phyloP scores from a whole-genome alignment of 2,329 filamentous ascomycete species.

The Paecilomyces sp. region DNA sequence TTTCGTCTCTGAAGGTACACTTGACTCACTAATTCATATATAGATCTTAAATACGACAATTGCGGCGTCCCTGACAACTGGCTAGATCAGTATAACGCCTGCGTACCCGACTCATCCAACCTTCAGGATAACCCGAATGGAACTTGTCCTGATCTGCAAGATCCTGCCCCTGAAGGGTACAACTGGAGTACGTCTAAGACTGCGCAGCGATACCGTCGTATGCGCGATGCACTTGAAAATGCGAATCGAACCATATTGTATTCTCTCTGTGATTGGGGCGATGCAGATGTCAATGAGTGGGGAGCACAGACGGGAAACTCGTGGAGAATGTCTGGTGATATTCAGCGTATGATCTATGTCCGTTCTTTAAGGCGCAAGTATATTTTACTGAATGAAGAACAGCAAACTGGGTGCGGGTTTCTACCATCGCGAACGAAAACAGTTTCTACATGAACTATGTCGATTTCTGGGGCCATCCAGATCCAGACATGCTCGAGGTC shows the following conservation, averaged over 20 bases:
- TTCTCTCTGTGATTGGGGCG: constrained; percentile 49
- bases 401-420: constrained; percentile 22
- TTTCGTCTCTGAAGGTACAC: neutral
- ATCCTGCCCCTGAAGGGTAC: constrained; percentile 40
- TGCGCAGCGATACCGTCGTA: constrained; percentile 40
- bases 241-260: constrained; percentile 44
- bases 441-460: constrained; percentile 38
- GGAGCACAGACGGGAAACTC: constrained; percentile 43
- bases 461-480: constrained; percentile 45
- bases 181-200: constrained; percentile 45
- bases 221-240: constrained; percentile 46
- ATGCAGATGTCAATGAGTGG: constrained; percentile 45
- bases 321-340: constrained; percentile 34
- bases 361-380: neutral
- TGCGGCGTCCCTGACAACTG: constrained; percentile 38
- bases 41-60: constrained; percentile 53
- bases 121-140: constrained; percentile 32
- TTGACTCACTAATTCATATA: neutral
- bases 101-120: constrained; percentile 31
- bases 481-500: constrained; percentile 46
- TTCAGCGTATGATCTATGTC: constrained; percentile 13
- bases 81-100: constrained; percentile 33
- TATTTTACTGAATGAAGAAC: neutral
- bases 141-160: constrained; percentile 28
- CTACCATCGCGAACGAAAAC: constrained; percentile 44